Conservation (phyloP, 2,329 filamentous ascomycete species). For the Neofusicoccum umdonicola region DNA sequence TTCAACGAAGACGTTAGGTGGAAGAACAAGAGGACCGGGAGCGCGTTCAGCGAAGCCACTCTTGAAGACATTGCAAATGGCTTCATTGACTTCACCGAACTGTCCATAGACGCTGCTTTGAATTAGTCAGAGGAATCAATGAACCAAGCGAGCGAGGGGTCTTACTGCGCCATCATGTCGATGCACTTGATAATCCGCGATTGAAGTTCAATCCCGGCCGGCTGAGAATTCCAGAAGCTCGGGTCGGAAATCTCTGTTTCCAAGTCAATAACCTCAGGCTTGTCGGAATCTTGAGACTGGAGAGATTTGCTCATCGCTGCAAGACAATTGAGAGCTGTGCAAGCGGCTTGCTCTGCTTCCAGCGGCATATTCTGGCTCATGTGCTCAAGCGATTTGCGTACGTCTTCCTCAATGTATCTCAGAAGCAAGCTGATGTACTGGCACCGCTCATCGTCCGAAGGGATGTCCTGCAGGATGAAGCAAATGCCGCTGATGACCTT, state of each 20-base stretch:
- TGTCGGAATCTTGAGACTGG: conserved; percentile 62
- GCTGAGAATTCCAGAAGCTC: conserved; percentile 52
- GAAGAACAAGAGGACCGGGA: conserved; percentile 75
- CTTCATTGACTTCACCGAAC: conserved; percentile 68
- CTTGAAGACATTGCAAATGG: conserved; percentile 68
- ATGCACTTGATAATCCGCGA: conserved; percentile 53
- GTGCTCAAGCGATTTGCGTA: conserved; percentile 21
- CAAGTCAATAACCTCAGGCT: conserved; percentile 57
- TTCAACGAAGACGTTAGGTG: conserved; percentile 62
- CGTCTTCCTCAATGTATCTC: conserved; percentile 54
- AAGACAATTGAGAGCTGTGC: conserved; percentile 65
- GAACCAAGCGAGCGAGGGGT: neutral
- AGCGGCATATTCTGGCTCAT: conserved; percentile 23
- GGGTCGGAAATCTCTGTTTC: conserved; percentile 49
- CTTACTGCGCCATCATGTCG: conserved; percentile 43
- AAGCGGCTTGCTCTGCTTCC: conserved; percentile 43
- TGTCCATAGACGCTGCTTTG: conserved; percentile 48
- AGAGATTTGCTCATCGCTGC: conserved; percentile 69
- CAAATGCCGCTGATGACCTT: conserved; percentile 72
- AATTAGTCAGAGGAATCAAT: neutral
- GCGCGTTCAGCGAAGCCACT: conserved; percentile 73
- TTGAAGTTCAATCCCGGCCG: conserved; percentile 46
- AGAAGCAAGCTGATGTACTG: conserved; percentile 59
- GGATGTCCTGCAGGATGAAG: conserved; percentile 70
- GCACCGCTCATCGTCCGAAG: conserved; percentile 56